Evolutionary conservation across 2,329 filamentous ascomycete species (phyloP).

Genomic region (Madurella fahalii): DNA sequence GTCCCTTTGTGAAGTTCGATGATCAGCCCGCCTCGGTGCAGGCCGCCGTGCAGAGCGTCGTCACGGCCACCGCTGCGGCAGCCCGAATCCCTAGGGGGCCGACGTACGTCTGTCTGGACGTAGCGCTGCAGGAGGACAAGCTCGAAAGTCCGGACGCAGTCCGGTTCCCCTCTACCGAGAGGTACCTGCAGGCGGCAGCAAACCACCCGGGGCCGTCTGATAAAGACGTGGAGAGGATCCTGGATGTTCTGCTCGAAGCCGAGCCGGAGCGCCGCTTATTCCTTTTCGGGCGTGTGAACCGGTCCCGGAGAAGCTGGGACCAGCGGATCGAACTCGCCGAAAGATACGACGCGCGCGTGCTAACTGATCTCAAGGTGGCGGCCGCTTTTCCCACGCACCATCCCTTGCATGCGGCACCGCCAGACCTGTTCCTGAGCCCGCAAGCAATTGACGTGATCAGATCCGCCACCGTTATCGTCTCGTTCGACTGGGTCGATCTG

Average conservation of each 20-base stretch:
- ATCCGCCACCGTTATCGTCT: neutral
- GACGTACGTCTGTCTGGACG: neutral
- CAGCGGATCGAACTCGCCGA: neutral
- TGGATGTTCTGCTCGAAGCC: no score
- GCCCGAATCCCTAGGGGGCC: neutral
- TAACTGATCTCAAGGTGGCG: neutral
- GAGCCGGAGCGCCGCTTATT: neutral
- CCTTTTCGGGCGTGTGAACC: neutral
- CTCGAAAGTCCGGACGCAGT: no score
- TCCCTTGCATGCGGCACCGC: neutral
- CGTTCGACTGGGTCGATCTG: constrained; percentile 1
- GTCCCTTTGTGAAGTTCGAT: neutral
- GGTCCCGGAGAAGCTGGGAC: neutral
- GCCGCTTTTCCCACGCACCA: neutral
- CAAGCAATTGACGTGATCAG: neutral
- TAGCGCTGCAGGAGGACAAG: neutral
- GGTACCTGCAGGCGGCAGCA: no score
- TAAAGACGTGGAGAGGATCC: no score
- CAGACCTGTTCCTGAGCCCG: neutral
- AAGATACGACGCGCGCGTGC: neutral
- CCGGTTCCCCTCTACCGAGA: no score
- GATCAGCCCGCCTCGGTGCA: neutral
- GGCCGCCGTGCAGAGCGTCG: neutral
- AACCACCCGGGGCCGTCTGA: no score
- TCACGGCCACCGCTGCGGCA: neutral